These are phyloP conservation scores for Lepiota venenata DNA, from an alignment of 768 basidiomycete species.

Conservation along the genomic window DNA sequence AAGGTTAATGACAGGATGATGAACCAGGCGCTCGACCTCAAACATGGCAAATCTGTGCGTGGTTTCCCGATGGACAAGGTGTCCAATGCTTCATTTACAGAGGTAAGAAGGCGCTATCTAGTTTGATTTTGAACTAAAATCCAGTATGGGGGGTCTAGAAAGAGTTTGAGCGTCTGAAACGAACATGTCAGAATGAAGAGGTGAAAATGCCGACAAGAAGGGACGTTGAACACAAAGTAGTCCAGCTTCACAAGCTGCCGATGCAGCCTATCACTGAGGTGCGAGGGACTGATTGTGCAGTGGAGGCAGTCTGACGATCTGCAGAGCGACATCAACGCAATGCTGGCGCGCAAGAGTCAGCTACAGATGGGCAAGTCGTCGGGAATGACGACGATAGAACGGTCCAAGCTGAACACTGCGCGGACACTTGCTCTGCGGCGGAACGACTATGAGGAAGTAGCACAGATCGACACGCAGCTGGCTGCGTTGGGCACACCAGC, in stretches of 20 bases:
- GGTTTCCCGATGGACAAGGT: slow-evolving; percentile 81
- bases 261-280: slow-evolving; percentile 81
- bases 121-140: background rate
- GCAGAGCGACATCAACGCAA: slow-evolving; percentile 81
- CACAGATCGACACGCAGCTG: slow-evolving; percentile 60
- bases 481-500: slow-evolving; percentile 39
- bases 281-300: slow-evolving; percentile 30
- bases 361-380: slow-evolving; percentile 28
- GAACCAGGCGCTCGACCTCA: slow-evolving; percentile 69
- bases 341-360: slow-evolving; percentile 65
- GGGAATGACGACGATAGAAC: slow-evolving; percentile 49
- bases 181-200: slow-evolving; percentile 43
- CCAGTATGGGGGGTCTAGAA: slow-evolving; percentile 41
- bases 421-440: slow-evolving; percentile 74
- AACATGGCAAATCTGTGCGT: slow-evolving; percentile 66
- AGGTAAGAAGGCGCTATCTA: slow-evolving; percentile 41
- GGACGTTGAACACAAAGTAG: slow-evolving; percentile 61
- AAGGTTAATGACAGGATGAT: slow-evolving; percentile 62
- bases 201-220: slow-evolving; percentile 66
- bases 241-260: slow-evolving; percentile 55
- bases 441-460: slow-evolving; percentile 63
- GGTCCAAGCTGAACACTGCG: slow-evolving; percentile 63
- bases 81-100: slow-evolving; percentile 66
- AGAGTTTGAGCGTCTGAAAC: slow-evolving; percentile 65
- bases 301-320: slow-evolving; percentile 12